phyloP scores from a whole-genome alignment of 345 rosid genomes.

The Lumnitzera racemosa region DNA sequence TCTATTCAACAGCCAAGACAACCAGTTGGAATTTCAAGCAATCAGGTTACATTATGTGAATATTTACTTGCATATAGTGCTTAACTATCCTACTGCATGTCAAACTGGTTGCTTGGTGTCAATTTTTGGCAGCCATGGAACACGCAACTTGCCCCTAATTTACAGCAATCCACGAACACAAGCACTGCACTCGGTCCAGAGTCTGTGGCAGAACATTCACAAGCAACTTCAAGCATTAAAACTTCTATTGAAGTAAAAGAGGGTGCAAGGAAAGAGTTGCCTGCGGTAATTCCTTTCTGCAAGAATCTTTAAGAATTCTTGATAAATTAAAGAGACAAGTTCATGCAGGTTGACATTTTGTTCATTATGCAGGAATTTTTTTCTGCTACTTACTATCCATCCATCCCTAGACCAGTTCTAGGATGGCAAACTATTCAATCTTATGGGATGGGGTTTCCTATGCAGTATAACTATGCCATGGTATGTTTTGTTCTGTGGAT shows the following conservation, averaged over 20 bases:
- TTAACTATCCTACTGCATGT: constrained; percentile 5
- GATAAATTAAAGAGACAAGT: too few relatives aligned
- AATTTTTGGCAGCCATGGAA: constrained; percentile 51
- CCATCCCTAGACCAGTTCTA: constrained; percentile 40
- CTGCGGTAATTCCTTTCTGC: constrained; percentile 42
- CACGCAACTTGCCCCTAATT: constrained; percentile 25
- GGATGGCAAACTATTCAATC: constrained; percentile 78
- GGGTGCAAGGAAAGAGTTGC: constrained; percentile 61
- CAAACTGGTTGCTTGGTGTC: constrained; percentile 9
- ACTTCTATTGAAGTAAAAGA: constrained; percentile 31
- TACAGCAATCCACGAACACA: constrained; percentile 33
- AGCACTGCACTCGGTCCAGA: constrained; percentile 38
- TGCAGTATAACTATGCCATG: constrained; percentile 57
- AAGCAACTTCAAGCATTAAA: constrained; percentile 23
- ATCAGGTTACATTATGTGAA: constrained; percentile 42
- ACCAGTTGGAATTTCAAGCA: constrained; percentile 38
- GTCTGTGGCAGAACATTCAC: constrained; percentile 20
- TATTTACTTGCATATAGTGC: not conserved
- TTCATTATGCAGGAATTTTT: constrained; percentile 60
- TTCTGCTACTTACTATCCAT: constrained; percentile 35
- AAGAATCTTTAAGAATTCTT: too few relatives aligned
- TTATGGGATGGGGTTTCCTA: constrained; percentile 45
- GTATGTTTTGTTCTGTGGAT: constrained; percentile 17
- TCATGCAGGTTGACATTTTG: too few relatives aligned
- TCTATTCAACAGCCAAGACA: constrained; percentile 37